These are phyloP conservation scores for Ophiocordyceps camponoti-saundersi DNA, from an alignment of 2,329 filamentous ascomycete genomes.

Conservation along the genomic window DNA sequence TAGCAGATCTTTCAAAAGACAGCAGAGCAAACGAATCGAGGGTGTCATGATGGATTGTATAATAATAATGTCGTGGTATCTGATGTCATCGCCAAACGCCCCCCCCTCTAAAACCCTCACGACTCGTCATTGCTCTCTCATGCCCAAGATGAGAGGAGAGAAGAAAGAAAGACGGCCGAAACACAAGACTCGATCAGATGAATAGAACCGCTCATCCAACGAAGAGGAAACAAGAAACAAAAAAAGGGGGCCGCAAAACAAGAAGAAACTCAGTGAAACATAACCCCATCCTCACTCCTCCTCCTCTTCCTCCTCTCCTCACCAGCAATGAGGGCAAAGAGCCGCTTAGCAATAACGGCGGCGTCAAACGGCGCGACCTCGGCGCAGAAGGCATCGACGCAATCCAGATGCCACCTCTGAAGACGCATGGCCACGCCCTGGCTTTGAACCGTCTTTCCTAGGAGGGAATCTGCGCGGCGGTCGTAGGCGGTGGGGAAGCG, in stretches of 20 bases:
- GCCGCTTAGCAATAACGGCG: slow-evolving; percentile 27
- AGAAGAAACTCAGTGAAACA: slow-evolving; percentile 12
- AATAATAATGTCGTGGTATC: slow-evolving; percentile 1
- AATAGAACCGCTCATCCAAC: too few relatives aligned
- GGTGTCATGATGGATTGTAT: not conserved
- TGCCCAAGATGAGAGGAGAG: too few relatives aligned
- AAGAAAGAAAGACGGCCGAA: too few relatives aligned
- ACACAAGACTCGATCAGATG: not conserved
- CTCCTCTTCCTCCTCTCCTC: slow-evolving; percentile 22
- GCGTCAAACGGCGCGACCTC: slow-evolving; percentile 34
- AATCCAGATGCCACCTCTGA: slow-evolving; percentile 39
- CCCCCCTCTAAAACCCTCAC: too few relatives aligned
- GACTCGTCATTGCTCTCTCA: too few relatives aligned
- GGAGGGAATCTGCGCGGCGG: slow-evolving; percentile 16
- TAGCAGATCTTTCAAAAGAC: not conserved
- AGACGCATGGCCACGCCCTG: slow-evolving; percentile 29
- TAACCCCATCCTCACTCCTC: slow-evolving; percentile 5
- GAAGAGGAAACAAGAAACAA: too few relatives aligned
- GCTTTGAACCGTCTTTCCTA: slow-evolving; percentile 30
- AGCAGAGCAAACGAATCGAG: not conserved
- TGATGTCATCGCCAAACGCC: too few relatives aligned
- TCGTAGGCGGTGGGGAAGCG: slow-evolving; percentile 15
- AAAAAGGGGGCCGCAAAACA: not conserved
- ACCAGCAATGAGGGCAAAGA: slow-evolving; percentile 34
- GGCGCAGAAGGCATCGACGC: slow-evolving; percentile 34